Conservation (phyloP, 2,329 filamentous ascomycete genomes). For the Mariannaea elegans region DNA sequence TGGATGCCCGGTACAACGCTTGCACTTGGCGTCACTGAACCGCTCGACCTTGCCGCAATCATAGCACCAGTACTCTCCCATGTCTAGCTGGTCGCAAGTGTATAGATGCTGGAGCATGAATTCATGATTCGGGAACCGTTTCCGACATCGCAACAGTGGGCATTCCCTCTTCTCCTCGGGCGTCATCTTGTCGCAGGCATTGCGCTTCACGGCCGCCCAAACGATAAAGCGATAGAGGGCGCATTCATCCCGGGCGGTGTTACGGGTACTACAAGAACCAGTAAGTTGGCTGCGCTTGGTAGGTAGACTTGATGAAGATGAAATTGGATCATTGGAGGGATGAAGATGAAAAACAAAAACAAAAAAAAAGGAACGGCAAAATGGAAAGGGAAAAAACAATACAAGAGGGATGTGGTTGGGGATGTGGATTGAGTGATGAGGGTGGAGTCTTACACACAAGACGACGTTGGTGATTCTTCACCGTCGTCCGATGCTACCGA, state of each 20-base stretch:
- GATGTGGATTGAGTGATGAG: too few species aligned
- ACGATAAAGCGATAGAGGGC: conserved; percentile 64
- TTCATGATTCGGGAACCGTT: conserved; percentile 61
- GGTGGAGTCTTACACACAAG: conserved; percentile 47
- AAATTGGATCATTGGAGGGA: not conserved
- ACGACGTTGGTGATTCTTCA: conserved; percentile 32
- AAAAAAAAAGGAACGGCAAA: not conserved
- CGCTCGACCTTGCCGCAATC: conserved; percentile 61
- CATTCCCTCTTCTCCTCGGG: conserved; percentile 59
- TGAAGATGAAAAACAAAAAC: not conserved
- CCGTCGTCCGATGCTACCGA: conserved; percentile 38
- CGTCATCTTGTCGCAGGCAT: conserved; percentile 57
- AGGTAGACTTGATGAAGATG: not conserved
- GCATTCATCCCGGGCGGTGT: conserved; percentile 58
- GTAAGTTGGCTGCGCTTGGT: conserved; percentile 23
- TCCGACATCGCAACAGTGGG: conserved; percentile 60
- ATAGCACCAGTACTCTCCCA: conserved; percentile 65
- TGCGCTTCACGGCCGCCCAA: conserved; percentile 65
- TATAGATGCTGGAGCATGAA: conserved; percentile 63
- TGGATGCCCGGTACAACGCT: conserved; percentile 58
- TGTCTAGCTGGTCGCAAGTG: conserved; percentile 56
- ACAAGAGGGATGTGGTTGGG: not conserved
- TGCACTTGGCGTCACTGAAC: conserved; percentile 62
- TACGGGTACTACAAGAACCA: conserved; percentile 50
- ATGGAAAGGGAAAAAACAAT: conserved; percentile 5